Percentiles rank a stretch among this genome's conserved stretches.
Evolutionary conservation across 2,329 filamentous ascomycete species (phyloP).

Genomic region (Aspergillus sp.): DNA sequence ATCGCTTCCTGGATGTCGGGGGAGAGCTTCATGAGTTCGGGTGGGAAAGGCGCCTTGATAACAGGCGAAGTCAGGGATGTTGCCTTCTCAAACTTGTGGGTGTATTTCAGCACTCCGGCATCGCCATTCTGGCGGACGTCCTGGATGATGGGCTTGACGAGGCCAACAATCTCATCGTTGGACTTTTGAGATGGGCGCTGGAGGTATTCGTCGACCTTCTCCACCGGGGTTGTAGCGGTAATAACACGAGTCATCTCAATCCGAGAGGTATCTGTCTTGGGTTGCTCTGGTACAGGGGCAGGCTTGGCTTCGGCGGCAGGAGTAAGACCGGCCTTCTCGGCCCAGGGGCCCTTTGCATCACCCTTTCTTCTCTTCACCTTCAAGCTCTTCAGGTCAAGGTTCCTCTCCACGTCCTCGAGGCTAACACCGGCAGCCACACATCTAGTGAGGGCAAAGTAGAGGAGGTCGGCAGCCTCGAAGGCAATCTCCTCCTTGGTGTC

Average conservation of each 20-base stretch:
- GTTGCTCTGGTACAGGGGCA: constrained; percentile 44
- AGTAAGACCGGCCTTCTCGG: constrained; percentile 74
- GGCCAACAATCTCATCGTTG: constrained; percentile 87
- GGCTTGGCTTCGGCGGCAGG: constrained; percentile 46
- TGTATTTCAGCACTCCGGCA: constrained; percentile 84
- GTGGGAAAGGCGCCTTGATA: constrained; percentile 82
- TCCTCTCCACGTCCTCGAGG: constrained; percentile 85
- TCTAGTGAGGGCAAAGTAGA: constrained; percentile 94
- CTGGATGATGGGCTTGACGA: constrained; percentile 88
- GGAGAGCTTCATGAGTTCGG: constrained; percentile 79
- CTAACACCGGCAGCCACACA: constrained; percentile 81
- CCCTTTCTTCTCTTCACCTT: constrained; percentile 93
- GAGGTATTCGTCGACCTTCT: constrained; percentile 70
- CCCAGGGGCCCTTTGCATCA: constrained; percentile 92
- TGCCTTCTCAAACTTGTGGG: constrained; percentile 97
- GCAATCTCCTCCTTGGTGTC: constrained; percentile 79
- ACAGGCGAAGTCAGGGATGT: constrained; percentile 87
- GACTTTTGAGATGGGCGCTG: constrained; percentile 92
- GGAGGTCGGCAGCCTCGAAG: constrained; percentile 90
- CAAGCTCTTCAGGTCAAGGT: constrained; percentile 88
- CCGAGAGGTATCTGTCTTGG: constrained; percentile 49
- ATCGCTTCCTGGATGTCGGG: constrained; percentile 88
- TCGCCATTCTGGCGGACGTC: constrained; percentile 83
- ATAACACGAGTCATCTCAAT: constrained; percentile 84
- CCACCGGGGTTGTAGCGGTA: constrained; percentile 61